Conservation (phyloP, 352 stramenopile genomes). For the Phytopythium ostracodes region DNA sequence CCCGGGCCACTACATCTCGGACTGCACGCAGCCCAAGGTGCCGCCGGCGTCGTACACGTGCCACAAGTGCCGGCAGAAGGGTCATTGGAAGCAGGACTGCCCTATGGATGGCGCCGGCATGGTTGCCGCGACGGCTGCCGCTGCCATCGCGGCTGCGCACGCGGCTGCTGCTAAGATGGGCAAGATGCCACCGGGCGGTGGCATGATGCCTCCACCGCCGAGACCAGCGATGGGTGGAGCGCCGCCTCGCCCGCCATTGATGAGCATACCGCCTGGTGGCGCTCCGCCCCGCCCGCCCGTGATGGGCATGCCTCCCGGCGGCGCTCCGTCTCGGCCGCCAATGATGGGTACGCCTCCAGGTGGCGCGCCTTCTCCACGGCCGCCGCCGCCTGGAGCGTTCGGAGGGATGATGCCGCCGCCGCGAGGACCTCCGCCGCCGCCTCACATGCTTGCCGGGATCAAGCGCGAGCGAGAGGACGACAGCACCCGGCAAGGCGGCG, state of each 20-base stretch:
- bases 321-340: neutral
- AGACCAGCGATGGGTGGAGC: neutral
- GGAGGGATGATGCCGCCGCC: conserved; percentile 31
- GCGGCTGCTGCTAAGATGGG: conserved; percentile 17
- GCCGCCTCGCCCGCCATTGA: neutral
- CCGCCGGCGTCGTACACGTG: conserved; percentile 78
- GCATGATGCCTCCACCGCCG: neutral
- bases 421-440: conserved; percentile 40
- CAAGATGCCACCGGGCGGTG: conserved; percentile 4
- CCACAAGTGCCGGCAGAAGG: conserved; percentile 86
- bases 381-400: neutral
- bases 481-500: neutral
- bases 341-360: conserved; percentile 11
- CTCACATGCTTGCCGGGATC: conserved; percentile 44
- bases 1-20: conserved; percentile 83
- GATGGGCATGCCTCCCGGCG: neutral
- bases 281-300: neutral
- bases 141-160: conserved; percentile 27
- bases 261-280: neutral
- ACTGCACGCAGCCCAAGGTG: conserved; percentile 83
- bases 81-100: conserved; percentile 87
- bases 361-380: conserved; percentile 12
- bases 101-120: conserved; percentile 65
- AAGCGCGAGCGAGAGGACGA: conserved; percentile 36
- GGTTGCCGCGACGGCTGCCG: conserved; percentile 38